Conservation (phyloP, 306 rosid species). For the Luffa aegyptiaca region DNA sequence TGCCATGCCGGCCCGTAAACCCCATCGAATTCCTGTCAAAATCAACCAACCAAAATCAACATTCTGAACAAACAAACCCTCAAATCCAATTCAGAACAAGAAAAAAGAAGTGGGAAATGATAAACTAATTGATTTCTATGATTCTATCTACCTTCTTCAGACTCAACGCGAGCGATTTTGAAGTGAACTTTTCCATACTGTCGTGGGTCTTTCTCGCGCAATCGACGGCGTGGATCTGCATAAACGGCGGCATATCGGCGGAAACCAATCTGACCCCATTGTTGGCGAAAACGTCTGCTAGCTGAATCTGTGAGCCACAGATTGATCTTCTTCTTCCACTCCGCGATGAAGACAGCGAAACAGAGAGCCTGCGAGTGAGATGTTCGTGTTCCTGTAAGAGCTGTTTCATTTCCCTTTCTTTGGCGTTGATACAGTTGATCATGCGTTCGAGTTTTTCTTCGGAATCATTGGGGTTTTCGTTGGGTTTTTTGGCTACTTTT, state of each 20-base stretch:
- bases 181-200: constrained; percentile 79
- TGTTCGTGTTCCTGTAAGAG: neutral
- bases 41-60: constrained; percentile 10
- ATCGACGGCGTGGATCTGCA: constrained; percentile 98
- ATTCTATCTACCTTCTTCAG: constrained; percentile 57
- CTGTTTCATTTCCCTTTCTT: constrained; percentile 17
- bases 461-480: constrained; percentile 3
- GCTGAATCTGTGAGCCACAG: constrained; percentile 37
- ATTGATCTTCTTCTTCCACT: constrained; percentile 50
- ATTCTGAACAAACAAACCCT: neutral
- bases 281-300: constrained; percentile 54
- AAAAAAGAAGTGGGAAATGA: too few relatives aligned
- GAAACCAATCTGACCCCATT: constrained; percentile 70
- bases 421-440: constrained; percentile 1
- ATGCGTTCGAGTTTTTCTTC: neutral
- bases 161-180: constrained; percentile 72
- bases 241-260: constrained; percentile 92
- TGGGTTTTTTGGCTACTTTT: neutral
- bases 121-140: neutral
- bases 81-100: neutral
- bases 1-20: constrained; percentile 99
- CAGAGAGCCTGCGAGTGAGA: constrained; percentile 25
- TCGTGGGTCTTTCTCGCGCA: constrained; percentile 66
- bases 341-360: constrained; percentile 18
- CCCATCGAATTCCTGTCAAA: constrained; percentile 87